phyloP scores from a whole-genome alignment of 2,329 filamentous ascomycete genomes.

The Verticillium nubilum region DNA sequence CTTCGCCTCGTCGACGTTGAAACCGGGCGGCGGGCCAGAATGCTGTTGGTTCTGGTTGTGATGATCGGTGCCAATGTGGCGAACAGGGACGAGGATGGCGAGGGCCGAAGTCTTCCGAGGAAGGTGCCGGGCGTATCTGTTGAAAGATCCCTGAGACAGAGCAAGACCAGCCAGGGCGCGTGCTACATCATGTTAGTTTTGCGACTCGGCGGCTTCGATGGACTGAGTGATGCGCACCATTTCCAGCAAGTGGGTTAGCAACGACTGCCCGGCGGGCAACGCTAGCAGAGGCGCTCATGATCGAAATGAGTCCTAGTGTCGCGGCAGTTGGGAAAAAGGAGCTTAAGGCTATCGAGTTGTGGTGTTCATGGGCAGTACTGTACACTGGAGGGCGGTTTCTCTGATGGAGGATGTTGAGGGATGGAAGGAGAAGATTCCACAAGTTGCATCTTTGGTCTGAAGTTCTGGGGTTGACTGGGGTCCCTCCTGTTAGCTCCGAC shows the following conservation, averaged over 20 bases:
- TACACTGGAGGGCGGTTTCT: background rate
- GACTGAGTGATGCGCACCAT: conserved; percentile 30
- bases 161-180: conserved; percentile 41
- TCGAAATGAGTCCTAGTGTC: conserved; percentile 3
- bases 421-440: background rate
- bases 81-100: conserved; percentile 51
- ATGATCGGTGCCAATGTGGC: conserved; percentile 54
- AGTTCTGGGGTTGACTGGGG: background rate
- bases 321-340: background rate
- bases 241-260: conserved; percentile 45
- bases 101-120: conserved; percentile 42
- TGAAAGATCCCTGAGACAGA: conserved; percentile 39
- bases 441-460: background rate
- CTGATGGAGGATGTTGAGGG: background rate
- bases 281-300: conserved; percentile 52
- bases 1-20: conserved; percentile 85
- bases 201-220: background rate
- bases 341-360: background rate
- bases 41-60: conserved; percentile 45
- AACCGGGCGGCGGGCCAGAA: conserved; percentile 75
- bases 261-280: conserved; percentile 50
- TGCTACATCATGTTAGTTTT: conserved; percentile 23
- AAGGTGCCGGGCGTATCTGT: conserved; percentile 39
- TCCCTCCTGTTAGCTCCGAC: background rate
- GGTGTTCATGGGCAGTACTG: background rate